Evolutionary conservation across 164 flowering plant genomes (phyloP).

Genomic region (Chimonanthus salicifolius): DNA sequence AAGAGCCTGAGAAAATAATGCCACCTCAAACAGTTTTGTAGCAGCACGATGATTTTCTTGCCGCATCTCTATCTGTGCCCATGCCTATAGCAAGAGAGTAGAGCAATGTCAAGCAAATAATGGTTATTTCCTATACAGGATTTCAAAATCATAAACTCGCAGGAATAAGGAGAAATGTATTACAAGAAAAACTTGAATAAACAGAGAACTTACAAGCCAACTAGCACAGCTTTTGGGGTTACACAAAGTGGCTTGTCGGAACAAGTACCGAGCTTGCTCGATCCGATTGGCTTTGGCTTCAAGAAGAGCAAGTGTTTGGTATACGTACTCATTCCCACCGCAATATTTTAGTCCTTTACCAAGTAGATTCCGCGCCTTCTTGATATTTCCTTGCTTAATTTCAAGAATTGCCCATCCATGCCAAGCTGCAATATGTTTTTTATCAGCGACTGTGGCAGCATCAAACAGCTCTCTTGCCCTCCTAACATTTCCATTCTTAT

Average conservation of each 20-base stretch:
- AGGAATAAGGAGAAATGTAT: background rate
- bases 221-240: slow-evolving; percentile 96
- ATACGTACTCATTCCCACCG: slow-evolving; percentile 85
- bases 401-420: slow-evolving; percentile 98
- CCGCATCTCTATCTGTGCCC: slow-evolving; percentile 90
- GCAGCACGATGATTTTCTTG: slow-evolving; percentile 64
- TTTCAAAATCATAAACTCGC: background rate
- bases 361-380: slow-evolving; percentile 81
- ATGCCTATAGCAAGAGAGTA: slow-evolving; percentile 45
- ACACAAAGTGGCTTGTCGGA: slow-evolving; percentile 82
- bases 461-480: slow-evolving; percentile 87
- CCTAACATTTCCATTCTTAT: slow-evolving; percentile 68
- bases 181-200: background rate
- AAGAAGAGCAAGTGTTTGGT: slow-evolving; percentile 86
- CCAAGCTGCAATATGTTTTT: slow-evolving; percentile 89
- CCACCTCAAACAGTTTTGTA: slow-evolving; percentile 69
- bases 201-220: slow-evolving; percentile 78
- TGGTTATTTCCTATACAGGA: background rate
- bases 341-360: slow-evolving; percentile 74
- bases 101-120: background rate
- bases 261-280: slow-evolving; percentile 78
- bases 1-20: background rate
- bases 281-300: slow-evolving; percentile 73
- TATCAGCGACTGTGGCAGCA: slow-evolving; percentile 94
- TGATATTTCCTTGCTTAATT: slow-evolving; percentile 76